Conservation (phyloP, 1,284 basidiomycete species). For the Ceratobasidium sp. region DNA sequence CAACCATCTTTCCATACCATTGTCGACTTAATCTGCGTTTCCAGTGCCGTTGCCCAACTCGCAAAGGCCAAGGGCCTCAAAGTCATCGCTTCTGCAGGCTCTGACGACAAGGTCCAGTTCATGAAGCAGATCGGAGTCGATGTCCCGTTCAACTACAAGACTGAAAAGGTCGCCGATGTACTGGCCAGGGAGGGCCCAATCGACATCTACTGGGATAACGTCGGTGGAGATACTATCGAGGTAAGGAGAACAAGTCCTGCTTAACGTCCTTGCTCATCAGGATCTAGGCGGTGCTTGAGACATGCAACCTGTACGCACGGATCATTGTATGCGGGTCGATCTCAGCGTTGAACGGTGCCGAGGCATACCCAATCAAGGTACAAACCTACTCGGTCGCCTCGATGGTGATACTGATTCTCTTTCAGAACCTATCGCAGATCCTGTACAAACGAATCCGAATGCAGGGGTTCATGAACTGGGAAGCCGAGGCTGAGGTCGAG, state of each 20-base stretch:
- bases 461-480: slow-evolving; percentile 44
- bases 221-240: slow-evolving; percentile 37
- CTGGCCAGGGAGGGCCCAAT: slow-evolving; percentile 53
- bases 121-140: slow-evolving; percentile 52
- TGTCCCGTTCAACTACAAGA: slow-evolving; percentile 52
- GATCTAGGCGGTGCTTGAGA: slow-evolving; percentile 39
- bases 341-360: slow-evolving; percentile 41
- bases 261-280: background rate
- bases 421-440: slow-evolving; percentile 42
- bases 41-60: slow-evolving; percentile 49
- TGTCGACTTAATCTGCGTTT: background rate
- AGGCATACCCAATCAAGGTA: slow-evolving; percentile 42
- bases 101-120: slow-evolving; percentile 52
- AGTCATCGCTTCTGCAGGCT: slow-evolving; percentile 53
- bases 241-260: background rate
- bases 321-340: slow-evolving; percentile 43
- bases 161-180: slow-evolving; percentile 48
- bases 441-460: slow-evolving; percentile 41
- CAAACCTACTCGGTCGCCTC: background rate
- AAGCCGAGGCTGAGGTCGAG: slow-evolving; percentile 39
- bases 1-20: background rate
- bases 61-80: slow-evolving; percentile 52
- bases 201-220: slow-evolving; percentile 42
- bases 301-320: slow-evolving; percentile 42
- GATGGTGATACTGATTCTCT: background rate